Evolutionary conservation across 2,329 filamentous ascomycete species (phyloP).

Genomic region (Fusarium tanahbumbuense): DNA sequence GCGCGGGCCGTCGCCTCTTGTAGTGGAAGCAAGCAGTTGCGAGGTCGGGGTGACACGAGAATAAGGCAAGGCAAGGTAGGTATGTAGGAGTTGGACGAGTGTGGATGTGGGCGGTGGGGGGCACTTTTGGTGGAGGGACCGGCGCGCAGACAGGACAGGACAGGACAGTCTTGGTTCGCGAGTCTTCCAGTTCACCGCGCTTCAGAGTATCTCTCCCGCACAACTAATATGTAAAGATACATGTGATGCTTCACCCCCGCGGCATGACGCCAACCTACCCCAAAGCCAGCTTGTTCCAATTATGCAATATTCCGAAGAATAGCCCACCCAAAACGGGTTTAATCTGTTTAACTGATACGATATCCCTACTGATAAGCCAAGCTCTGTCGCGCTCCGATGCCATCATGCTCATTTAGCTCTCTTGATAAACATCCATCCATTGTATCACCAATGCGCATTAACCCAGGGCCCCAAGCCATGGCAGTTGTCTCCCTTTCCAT

Average conservation of each 20-base stretch:
- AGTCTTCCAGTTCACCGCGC: conserved; percentile 10
- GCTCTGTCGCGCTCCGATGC: conserved; percentile 29
- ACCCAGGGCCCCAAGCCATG: conserved; percentile 1
- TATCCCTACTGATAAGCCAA: conserved; percentile 7
- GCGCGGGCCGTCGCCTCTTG: conserved; percentile 40
- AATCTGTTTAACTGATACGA: conserved; percentile 18
- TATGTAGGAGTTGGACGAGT: conserved; percentile 41
- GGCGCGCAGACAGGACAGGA: conserved; percentile 17
- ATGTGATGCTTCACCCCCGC: conserved; percentile 8
- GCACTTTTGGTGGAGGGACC: conserved; percentile 39
- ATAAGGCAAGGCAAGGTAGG: conserved; percentile 27
- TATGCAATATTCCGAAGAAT: conserved; percentile 38
- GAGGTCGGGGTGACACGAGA: conserved; percentile 31
- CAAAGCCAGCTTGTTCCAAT: conserved; percentile 26
- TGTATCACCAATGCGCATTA: conserved; percentile 5
- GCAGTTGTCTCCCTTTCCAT: not conserved
- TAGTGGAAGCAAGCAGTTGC: conserved; percentile 28
- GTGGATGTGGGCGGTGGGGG: conserved; percentile 45
- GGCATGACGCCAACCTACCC: conserved; percentile 36
- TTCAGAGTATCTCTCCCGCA: conserved; percentile 21
- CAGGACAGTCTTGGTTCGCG: not conserved
- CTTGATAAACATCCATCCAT: not conserved
- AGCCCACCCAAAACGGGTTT: conserved; percentile 28
- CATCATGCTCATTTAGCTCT: conserved; percentile 31
- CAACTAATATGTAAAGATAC: conserved; percentile 26